Evolutionary conservation across 2,329 filamentous ascomycete species (phyloP).

Genomic region (Alternaria consortialis): DNA sequence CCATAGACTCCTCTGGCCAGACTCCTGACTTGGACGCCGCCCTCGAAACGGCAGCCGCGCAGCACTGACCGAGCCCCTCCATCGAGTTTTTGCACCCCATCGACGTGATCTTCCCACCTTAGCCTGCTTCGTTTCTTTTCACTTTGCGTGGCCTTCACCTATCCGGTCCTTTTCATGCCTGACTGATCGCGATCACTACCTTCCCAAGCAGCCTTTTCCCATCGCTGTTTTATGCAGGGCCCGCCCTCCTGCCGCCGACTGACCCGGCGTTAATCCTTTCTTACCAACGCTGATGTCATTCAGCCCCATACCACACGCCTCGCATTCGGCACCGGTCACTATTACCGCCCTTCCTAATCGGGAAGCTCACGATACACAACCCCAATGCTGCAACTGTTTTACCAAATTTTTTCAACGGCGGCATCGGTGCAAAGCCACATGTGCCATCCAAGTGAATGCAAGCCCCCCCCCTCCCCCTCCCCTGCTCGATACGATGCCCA

Average conservation of each 20-base stretch:
- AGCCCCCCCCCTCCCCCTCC: background rate
- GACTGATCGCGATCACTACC: slow-evolving; percentile 4
- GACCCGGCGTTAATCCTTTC: slow-evolving; percentile 15
- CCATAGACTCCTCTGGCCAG: slow-evolving; percentile 19
- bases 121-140: slow-evolving; percentile 12
- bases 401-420: background rate
- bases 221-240: slow-evolving; percentile 17
- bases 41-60: slow-evolving; percentile 24
- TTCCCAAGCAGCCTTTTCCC: background rate
- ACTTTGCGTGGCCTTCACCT: slow-evolving; percentile 7
- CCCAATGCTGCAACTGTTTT: background rate
- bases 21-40: slow-evolving; percentile 19
- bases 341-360: slow-evolving; percentile 1
- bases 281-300: slow-evolving; percentile 14
- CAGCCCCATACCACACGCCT: slow-evolving; percentile 1
- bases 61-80: slow-evolving; percentile 13
- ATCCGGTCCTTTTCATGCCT: slow-evolving; percentile 12
- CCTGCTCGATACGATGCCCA: background rate
- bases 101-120: slow-evolving; percentile 15
- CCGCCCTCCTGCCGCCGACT: slow-evolving; percentile 13
- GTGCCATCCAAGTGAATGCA: background rate
- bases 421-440: background rate
- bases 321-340: slow-evolving; percentile 1
- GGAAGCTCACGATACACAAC: slow-evolving; percentile 9
- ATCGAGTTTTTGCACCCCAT: slow-evolving; percentile 28